phyloP scores from a whole-genome alignment of 306 rosid genomes.

The Alnus glutinosa region DNA sequence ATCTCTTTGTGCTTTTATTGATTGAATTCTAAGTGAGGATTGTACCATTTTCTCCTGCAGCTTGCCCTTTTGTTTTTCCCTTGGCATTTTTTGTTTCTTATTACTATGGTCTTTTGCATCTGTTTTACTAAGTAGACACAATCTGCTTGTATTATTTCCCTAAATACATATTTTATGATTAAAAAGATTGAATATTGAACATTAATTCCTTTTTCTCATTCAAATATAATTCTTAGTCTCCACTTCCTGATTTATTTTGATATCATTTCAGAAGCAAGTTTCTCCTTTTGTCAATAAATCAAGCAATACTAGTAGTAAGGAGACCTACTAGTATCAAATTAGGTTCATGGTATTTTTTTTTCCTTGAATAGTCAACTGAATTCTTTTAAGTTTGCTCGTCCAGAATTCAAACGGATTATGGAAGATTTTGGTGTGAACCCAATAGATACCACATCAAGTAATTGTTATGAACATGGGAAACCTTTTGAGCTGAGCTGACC shows the following conservation, averaged over 20 bases:
- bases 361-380: no score
- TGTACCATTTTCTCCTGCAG: not conserved
- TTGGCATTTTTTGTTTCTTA: no score
- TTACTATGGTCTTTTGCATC: not conserved
- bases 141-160: not conserved
- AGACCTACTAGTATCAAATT: no score
- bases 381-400: not conserved
- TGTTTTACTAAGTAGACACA: not conserved
- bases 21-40: conserved; percentile 1
- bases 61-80: not conserved
- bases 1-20: not conserved
- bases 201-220: not conserved
- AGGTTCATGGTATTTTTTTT: no score
- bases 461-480: not conserved
- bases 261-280: not conserved
- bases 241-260: not conserved
- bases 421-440: not conserved
- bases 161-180: not conserved
- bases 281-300: not conserved
- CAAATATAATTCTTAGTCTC: not conserved
- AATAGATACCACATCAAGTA: not conserved
- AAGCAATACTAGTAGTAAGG: not conserved
- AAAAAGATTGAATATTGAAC: not conserved
- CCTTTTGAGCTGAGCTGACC: not conserved
- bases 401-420: not conserved